Conservation (phyloP, 345 rosid species). For the Citrus mangshanensis region DNA sequence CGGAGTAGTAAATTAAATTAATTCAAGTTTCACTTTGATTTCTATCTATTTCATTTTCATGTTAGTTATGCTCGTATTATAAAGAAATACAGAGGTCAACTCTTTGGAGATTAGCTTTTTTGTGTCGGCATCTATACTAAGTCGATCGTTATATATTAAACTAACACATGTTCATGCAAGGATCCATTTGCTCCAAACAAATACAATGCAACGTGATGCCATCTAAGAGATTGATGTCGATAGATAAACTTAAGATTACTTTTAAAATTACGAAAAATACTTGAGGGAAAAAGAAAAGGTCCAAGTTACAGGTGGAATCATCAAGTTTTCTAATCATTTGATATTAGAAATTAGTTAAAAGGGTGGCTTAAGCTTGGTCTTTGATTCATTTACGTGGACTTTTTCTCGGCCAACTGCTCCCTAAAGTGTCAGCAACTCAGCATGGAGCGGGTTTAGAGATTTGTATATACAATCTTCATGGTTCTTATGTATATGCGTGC, state of each 20-base stretch:
- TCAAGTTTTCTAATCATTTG: background rate
- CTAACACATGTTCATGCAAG: background rate
- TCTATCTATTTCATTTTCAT: background rate
- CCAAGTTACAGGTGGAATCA: slow-evolving; percentile 18
- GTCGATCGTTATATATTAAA: no score
- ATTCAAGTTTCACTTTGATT: background rate
- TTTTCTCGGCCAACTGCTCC: slow-evolving; percentile 26
- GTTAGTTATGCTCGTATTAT: slow-evolving; percentile 20
- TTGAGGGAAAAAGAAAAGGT: background rate
- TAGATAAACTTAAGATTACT: background rate
- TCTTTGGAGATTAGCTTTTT: slow-evolving; percentile 12
- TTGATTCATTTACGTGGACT: slow-evolving; percentile 9
- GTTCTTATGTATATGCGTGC: background rate
- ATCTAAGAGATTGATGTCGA: slow-evolving; percentile 19
- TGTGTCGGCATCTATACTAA: background rate
- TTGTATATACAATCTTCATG: background rate
- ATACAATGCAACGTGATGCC: background rate
- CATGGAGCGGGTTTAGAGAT: background rate
- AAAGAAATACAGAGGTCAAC: slow-evolving; percentile 27
- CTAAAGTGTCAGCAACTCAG: background rate
- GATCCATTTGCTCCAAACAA: slow-evolving; percentile 5
- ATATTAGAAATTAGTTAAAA: slow-evolving; percentile 3
- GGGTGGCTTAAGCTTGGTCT: background rate
- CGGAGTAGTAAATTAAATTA: no score
- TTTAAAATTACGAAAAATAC: background rate